phyloP scores from a whole-genome alignment of 371 early-diverging fungal genomes.

The Vairimorpha apis region DNA sequence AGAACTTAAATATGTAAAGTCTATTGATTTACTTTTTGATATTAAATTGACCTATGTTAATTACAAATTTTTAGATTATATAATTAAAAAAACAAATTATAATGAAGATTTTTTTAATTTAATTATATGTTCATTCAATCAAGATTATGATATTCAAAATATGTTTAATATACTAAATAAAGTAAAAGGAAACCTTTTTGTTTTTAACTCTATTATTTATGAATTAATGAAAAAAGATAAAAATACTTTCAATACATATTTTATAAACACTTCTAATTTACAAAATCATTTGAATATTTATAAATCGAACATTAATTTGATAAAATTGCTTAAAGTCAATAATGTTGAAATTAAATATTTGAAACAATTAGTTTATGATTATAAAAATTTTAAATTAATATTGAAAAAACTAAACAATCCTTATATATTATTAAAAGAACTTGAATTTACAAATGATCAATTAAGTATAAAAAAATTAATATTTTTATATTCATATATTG shows the following conservation, averaged over 20 bases:
- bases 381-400: too few relatives aligned
- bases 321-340: too few relatives aligned
- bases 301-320: too few relatives aligned
- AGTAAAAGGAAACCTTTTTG: not conserved
- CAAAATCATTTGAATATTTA: too few relatives aligned
- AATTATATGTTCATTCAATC: not conserved
- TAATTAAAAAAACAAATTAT: not conserved
- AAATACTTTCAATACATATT: not conserved
- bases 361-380: too few relatives aligned
- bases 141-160: not conserved
- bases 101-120: not conserved
- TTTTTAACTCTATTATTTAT: not conserved
- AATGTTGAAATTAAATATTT: too few relatives aligned
- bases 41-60: not conserved
- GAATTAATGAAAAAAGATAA: not conserved
- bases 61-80: constrained; percentile 17
- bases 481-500: not conserved
- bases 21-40: constrained; percentile 1
- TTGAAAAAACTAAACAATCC: too few relatives aligned
- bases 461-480: not conserved
- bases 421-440: too few relatives aligned
- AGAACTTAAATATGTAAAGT: constrained; percentile 25
- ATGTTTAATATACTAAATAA: not conserved
- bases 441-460: too few relatives aligned
- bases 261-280: not conserved